phyloP scores from a whole-genome alignment of 805 yeast species.

The Blastobotrys attinorum region DNA sequence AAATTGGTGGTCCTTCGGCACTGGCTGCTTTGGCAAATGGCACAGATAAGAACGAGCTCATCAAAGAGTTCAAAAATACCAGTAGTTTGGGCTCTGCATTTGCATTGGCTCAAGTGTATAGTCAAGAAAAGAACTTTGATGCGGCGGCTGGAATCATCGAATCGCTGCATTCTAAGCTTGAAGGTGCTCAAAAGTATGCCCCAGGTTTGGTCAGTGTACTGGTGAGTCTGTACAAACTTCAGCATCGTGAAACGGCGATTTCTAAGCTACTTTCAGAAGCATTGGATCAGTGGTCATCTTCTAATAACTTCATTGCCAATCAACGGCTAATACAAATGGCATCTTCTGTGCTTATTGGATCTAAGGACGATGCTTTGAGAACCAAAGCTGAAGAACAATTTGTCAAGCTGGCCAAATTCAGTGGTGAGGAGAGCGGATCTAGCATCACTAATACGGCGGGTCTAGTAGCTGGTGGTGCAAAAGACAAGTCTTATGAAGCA shows the following conservation, averaged over 20 bases:
- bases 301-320: neutral
- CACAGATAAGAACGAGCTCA: conserved; percentile 18
- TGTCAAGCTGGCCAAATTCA: conserved; percentile 12
- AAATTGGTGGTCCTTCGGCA: conserved; percentile 14
- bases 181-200: conserved; percentile 10
- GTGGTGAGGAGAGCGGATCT: conserved; percentile 6
- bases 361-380: conserved; percentile 25
- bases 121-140: conserved; percentile 17
- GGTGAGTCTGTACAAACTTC: conserved; percentile 41
- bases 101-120: conserved; percentile 23
- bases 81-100: conserved; percentile 22
- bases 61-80: conserved; percentile 23
- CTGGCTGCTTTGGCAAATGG: neutral
- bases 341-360: conserved; percentile 33
- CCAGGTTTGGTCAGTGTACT: conserved; percentile 48
- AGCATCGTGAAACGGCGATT: conserved; percentile 33
- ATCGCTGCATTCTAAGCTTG: conserved; percentile 4
- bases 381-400: conserved; percentile 27
- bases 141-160: conserved; percentile 25
- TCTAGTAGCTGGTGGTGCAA: conserved; percentile 17
- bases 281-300: conserved; percentile 21
- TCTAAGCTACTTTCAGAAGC: conserved; percentile 28
- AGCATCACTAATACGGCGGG: conserved; percentile 11
- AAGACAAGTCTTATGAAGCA: conserved; percentile 13
- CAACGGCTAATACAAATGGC: conserved; percentile 22